Conservation (phyloP, 139 green algal genomes). For the Chlorella vulgaris region DNA sequence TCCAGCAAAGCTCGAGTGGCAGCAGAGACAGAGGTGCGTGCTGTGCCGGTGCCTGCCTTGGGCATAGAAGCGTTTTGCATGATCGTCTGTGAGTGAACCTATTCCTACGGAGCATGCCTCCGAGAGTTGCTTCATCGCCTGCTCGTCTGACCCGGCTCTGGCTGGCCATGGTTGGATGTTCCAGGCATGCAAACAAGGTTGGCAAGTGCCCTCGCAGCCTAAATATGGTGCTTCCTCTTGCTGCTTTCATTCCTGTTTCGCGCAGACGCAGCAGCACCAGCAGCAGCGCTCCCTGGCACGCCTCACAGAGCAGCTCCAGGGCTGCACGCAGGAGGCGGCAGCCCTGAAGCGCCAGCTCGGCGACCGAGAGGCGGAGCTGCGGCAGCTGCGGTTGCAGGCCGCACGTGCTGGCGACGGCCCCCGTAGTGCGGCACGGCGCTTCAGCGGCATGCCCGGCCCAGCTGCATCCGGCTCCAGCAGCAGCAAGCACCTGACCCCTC, state of each 20-base stretch:
- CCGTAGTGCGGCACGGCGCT: not conserved
- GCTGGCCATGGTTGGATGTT: too few relatives aligned
- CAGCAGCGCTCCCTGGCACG: slow-evolving; percentile 3
- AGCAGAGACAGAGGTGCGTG: slow-evolving; percentile 14
- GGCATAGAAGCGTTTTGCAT: not conserved
- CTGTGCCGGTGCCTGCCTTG: not conserved
- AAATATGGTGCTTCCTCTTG: too few relatives aligned
- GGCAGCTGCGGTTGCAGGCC: not conserved
- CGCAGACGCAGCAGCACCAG: slow-evolving; percentile 18
- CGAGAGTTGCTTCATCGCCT: too few relatives aligned
- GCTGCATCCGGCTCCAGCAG: too few relatives aligned
- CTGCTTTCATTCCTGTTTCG: not conserved
- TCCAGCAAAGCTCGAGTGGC: not conserved
- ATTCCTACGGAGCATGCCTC: not conserved
- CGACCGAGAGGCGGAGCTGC: slow-evolving; percentile 6
- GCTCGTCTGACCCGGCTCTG: too few relatives aligned
- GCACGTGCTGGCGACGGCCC: not conserved
- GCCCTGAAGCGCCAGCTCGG: slow-evolving; percentile 1
- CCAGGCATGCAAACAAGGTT: too few relatives aligned
- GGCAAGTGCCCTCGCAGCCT: too few relatives aligned
- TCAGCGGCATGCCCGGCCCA: too few relatives aligned
- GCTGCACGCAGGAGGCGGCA: slow-evolving; percentile 2
- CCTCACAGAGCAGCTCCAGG: slow-evolving; percentile 29
- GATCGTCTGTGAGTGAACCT: too few relatives aligned
- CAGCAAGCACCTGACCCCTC: too few relatives aligned